Conservation (phyloP, 768 basidiomycete genomes). For the Coprinellus micaceus region DNA sequence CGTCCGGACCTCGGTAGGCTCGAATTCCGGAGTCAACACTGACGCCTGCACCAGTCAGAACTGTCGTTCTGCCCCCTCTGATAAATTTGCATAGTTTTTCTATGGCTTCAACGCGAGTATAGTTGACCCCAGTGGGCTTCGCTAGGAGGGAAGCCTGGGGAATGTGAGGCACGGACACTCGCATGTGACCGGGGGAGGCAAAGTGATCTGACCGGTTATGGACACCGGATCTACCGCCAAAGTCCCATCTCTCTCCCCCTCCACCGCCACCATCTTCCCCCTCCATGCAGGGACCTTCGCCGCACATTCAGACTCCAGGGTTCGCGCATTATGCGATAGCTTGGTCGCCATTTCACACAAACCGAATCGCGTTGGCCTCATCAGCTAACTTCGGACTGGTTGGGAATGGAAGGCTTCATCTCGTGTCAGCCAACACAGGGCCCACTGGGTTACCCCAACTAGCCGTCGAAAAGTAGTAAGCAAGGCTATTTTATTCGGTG, state of each 20-base stretch:
- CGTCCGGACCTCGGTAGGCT: conserved; percentile 87
- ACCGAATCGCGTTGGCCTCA: conserved; percentile 73
- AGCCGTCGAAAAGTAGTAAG: conserved; percentile 68
- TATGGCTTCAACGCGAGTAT: conserved; percentile 50
- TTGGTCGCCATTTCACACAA: conserved; percentile 84
- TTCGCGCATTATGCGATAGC: conserved; percentile 80
- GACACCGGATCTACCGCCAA: background rate
- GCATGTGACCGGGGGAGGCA: conserved; percentile 53
- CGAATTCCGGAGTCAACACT: conserved; percentile 94
- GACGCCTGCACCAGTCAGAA: conserved; percentile 90
- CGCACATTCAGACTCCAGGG: conserved; percentile 58
- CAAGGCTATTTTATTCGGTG: background rate
- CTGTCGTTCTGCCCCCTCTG: conserved; percentile 60
- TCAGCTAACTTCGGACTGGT: conserved; percentile 93
- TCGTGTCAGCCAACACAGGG: conserved; percentile 50
- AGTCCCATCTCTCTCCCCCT: background rate
- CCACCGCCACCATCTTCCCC: conserved; percentile 30
- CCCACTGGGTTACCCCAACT: conserved; percentile 42
- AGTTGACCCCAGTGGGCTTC: conserved; percentile 28
- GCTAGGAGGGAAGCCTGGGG: conserved; percentile 57
- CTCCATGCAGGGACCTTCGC: conserved; percentile 21
- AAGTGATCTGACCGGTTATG: conserved; percentile 17
- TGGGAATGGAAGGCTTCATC: conserved; percentile 87
- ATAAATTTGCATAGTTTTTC: conserved; percentile 66
- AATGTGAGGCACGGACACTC: conserved; percentile 73